Percentiles rank a stretch among this genome's conserved stretches.
These are phyloP conservation scores for Zhuliangozyma parablackwelliae DNA, from an alignment of 1,139 yeast genomes.

Conservation along the genomic window DNA sequence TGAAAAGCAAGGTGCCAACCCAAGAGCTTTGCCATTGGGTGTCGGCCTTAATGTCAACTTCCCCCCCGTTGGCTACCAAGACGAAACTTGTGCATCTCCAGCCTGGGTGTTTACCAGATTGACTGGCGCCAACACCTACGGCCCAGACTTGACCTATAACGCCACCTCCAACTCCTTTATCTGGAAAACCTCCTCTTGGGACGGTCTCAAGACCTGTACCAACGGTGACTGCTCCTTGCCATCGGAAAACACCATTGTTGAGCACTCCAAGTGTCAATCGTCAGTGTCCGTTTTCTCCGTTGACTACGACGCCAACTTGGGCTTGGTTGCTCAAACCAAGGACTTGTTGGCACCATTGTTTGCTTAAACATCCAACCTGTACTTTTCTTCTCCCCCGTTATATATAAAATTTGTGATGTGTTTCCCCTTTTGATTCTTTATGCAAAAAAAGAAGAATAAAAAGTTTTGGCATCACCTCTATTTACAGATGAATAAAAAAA, in stretches of 20 bases:
- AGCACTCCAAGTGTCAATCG: conserved; percentile 23
- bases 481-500: too few relatives aligned
- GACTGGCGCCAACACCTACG: conserved; percentile 28
- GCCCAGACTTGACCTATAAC: conserved; percentile 29
- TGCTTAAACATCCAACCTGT: not conserved
- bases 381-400: too few relatives aligned
- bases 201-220: conserved; percentile 22
- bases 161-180: conserved; percentile 23
- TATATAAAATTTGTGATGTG: too few relatives aligned
- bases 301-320: conserved; percentile 38
- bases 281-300: conserved; percentile 37
- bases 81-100: conserved; percentile 31
- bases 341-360: conserved; percentile 20
- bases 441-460: too few relatives aligned
- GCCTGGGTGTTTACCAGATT: conserved; percentile 33
- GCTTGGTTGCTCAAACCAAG: conserved; percentile 23
- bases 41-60: conserved; percentile 41
- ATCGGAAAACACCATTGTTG: conserved; percentile 26
- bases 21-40: conserved; percentile 34
- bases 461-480: too few relatives aligned
- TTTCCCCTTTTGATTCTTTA: too few relatives aligned
- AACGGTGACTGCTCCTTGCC: conserved; percentile 36
- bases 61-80: conserved; percentile 35
- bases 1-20: conserved; percentile 25
- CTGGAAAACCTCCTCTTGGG: conserved; percentile 11